Evolutionary conservation across 257 asterid species (phyloP).

Genomic region (Fraxinus quadrangulata): DNA sequence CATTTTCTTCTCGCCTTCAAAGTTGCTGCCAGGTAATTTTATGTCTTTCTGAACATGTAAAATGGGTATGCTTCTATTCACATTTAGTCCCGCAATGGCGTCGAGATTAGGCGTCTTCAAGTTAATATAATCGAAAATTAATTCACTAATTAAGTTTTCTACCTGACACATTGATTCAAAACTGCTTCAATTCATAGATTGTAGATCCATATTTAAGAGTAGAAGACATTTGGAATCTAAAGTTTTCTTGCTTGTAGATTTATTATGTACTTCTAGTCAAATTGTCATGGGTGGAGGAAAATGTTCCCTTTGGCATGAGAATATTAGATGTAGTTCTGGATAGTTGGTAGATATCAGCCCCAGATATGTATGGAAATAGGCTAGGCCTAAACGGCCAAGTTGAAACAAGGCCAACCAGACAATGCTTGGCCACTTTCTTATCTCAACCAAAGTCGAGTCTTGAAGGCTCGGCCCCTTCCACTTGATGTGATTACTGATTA

Average conservation of each 20-base stretch:
- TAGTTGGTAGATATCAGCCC: too few species aligned
- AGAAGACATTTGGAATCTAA: background rate
- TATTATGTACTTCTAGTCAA: background rate
- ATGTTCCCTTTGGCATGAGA: background rate
- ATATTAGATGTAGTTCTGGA: background rate
- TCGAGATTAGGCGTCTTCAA: background rate
- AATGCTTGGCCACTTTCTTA: too few species aligned
- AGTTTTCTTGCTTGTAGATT: background rate
- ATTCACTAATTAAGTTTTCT: background rate
- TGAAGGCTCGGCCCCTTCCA: too few species aligned
- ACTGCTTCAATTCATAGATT: background rate
- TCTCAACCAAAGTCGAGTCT: too few species aligned
- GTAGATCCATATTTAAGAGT: background rate
- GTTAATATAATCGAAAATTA: background rate
- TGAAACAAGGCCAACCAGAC: too few species aligned
- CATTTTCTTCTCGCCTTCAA: conserved; percentile 50
- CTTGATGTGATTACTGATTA: too few species aligned
- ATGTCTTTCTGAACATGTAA: background rate
- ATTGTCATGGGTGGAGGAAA: background rate
- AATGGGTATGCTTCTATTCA: background rate
- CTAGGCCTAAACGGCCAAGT: too few species aligned
- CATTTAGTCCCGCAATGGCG: background rate
- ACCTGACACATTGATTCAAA: background rate
- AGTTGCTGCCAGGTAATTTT: conserved; percentile 47
- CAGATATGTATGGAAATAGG: too few species aligned